phyloP scores from a whole-genome alignment of 2,329 filamentous ascomycete species.

The Aureobasidium sp. region DNA sequence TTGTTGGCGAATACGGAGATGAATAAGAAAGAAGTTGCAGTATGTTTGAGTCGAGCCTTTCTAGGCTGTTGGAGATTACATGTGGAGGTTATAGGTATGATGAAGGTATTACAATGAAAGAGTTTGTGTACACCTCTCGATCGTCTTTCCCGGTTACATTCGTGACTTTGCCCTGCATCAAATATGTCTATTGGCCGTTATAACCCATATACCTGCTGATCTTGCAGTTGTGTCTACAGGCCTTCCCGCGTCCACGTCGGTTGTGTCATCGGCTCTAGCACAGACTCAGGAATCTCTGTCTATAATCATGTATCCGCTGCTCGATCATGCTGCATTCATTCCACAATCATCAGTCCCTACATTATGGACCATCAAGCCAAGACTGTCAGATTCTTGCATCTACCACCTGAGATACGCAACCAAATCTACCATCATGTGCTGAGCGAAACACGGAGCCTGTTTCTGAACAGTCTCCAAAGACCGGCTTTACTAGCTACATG shows the following conservation, averaged over 20 bases:
- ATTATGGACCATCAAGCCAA: not conserved
- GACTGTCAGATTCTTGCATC: not conserved
- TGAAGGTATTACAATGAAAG: slow-evolving; percentile 11
- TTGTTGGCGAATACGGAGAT: not conserved
- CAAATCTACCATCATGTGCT: not conserved
- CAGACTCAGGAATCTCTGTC: not conserved
- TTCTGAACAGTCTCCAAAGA: not conserved
- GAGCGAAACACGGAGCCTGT: not conserved
- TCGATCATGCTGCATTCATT: not conserved
- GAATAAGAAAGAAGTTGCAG: slow-evolving; percentile 1
- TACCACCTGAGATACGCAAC: not conserved
- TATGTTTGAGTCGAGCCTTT: not conserved
- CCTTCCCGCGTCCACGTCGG: not conserved
- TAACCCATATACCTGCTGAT: not conserved
- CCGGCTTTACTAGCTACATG: not conserved
- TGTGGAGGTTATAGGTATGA: slow-evolving; percentile 5
- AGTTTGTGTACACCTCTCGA: slow-evolving; percentile 7
- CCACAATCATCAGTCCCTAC: not conserved
- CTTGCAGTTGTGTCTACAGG: not conserved
- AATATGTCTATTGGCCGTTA: not conserved
- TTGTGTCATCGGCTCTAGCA: not conserved
- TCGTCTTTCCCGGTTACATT: not conserved
- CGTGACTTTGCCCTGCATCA: not conserved
- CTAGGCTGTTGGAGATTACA: not conserved
- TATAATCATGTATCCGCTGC: too few species aligned